These are phyloP conservation scores for Aspergillus brunneoviolaceus DNA, from an alignment of 2,329 filamentous ascomycete genomes.

Conservation along the genomic window DNA sequence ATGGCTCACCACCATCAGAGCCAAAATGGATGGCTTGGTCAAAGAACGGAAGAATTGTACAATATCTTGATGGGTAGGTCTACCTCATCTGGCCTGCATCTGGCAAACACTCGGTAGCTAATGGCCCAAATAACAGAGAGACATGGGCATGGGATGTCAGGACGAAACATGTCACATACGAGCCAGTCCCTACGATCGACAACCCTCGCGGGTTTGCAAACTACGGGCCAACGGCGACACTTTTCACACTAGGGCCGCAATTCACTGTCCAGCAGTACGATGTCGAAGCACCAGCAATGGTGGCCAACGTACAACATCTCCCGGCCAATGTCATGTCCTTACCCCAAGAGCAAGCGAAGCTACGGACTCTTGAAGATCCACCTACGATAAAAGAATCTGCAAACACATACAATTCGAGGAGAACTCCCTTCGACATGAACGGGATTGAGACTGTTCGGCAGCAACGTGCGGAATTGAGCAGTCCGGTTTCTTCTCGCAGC, in stretches of 20 bases:
- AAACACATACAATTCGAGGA: slow-evolving; percentile 68
- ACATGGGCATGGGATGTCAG: slow-evolving; percentile 95
- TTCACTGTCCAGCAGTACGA: slow-evolving; percentile 95
- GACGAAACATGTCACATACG: slow-evolving; percentile 94
- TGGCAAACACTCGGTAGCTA: neutral
- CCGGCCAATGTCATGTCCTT: slow-evolving; percentile 76
- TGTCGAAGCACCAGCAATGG: slow-evolving; percentile 78
- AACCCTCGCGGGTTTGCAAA: slow-evolving; percentile 79
- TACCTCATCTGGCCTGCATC: neutral
- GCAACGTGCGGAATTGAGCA: slow-evolving; percentile 65
- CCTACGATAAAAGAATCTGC: slow-evolving; percentile 71
- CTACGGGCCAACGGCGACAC: slow-evolving; percentile 83
- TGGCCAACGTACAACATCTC: slow-evolving; percentile 83
- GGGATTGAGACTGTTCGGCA: slow-evolving; percentile 60
- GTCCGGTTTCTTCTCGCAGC: slow-evolving; percentile 63
- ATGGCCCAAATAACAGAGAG: slow-evolving; percentile 56
- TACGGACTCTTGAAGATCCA: slow-evolving; percentile 36
- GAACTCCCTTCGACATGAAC: slow-evolving; percentile 70
- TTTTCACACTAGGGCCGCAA: slow-evolving; percentile 87
- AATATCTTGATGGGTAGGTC: slow-evolving; percentile 84
- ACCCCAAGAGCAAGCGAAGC: slow-evolving; percentile 66
- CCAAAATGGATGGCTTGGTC: slow-evolving; percentile 98
- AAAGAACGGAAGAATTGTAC: slow-evolving; percentile 93
- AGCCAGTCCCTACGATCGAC: slow-evolving; percentile 80
- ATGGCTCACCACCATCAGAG: slow-evolving; percentile 65